Conservation (phyloP, 2,329 filamentous ascomycete species). For the Cladosporium colombiae region DNA sequence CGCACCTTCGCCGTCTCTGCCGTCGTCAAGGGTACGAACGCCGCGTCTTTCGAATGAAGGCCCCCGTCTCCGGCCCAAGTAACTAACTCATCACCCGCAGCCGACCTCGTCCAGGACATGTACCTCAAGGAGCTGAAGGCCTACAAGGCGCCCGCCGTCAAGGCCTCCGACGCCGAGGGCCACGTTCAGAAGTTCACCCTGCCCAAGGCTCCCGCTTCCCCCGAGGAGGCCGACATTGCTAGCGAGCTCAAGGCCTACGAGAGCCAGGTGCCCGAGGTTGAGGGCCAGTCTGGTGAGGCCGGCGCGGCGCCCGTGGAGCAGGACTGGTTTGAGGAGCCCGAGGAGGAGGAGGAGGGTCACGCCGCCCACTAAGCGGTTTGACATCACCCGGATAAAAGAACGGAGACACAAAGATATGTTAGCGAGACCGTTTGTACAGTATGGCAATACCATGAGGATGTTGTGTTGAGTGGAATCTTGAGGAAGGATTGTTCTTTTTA, state of each 20-base stretch:
- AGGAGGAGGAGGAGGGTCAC: constrained; percentile 32
- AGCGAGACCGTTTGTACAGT: constrained; percentile 18
- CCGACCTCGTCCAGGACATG: constrained; percentile 95
- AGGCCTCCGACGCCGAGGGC: constrained; percentile 83
- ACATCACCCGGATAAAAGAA: background rate
- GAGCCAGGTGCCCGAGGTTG: constrained; percentile 88
- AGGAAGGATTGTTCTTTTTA: background rate
- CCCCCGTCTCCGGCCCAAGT: background rate
- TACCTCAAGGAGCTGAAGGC: constrained; percentile 94
- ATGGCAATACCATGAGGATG: constrained; percentile 19
- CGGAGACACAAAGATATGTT: constrained; percentile 15
- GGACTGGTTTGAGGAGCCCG: constrained; percentile 60
- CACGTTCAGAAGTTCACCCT: constrained; percentile 85
- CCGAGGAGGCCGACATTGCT: constrained; percentile 92
- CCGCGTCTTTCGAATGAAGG: background rate
- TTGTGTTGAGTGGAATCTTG: constrained; percentile 9
- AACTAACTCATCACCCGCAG: constrained; percentile 48
- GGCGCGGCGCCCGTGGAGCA: constrained; percentile 63
- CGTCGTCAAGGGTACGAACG: constrained; percentile 59
- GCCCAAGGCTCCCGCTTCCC: constrained; percentile 80
- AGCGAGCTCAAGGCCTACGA: constrained; percentile 93
- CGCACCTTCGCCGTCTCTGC: constrained; percentile 65
- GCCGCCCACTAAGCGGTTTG: constrained; percentile 16
- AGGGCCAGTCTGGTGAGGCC: constrained; percentile 73
- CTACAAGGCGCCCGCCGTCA: constrained; percentile 85